These are phyloP conservation scores for Coniella lustricola DNA, from an alignment of 2,329 filamentous ascomycete species.

Conservation along the genomic window DNA sequence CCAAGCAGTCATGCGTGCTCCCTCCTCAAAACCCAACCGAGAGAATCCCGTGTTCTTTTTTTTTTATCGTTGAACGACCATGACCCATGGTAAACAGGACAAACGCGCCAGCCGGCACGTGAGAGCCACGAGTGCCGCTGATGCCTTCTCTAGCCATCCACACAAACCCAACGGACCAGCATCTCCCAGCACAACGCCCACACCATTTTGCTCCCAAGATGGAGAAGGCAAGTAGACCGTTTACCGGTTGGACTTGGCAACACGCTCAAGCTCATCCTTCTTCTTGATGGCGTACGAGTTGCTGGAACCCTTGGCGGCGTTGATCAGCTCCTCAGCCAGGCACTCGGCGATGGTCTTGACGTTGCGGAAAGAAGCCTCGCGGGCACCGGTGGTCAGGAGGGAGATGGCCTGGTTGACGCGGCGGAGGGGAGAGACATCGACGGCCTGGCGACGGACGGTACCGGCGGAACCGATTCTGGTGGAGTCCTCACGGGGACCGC, in stretches of 20 bases:
- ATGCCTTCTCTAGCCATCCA: slow-evolving; percentile 11
- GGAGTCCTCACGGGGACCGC: slow-evolving; percentile 98
- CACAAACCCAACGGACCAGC: slow-evolving; percentile 25
- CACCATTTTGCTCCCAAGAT: slow-evolving; percentile 6
- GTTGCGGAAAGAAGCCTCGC: slow-evolving; percentile 99
- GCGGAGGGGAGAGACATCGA: slow-evolving; percentile 99
- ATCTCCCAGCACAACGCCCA: slow-evolving; percentile 20
- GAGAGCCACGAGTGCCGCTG: slow-evolving; percentile 7
- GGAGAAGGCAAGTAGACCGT: slow-evolving; percentile 28
- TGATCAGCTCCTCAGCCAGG: slow-evolving; percentile 99
- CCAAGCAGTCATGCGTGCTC: slow-evolving; percentile 7
- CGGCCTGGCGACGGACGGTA: slow-evolving; percentile 99
- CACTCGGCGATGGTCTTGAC: slow-evolving; percentile 99
- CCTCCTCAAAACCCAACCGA: slow-evolving; percentile 18
- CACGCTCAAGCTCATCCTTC: slow-evolving; percentile 99
- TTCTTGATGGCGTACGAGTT: slow-evolving; percentile 99
- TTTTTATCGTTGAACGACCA: slow-evolving; percentile 11
- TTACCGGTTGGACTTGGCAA: slow-evolving; percentile 99
- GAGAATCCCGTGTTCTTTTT: slow-evolving; percentile 16
- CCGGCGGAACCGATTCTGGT: slow-evolving; percentile 99
- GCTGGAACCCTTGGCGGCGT: slow-evolving; percentile 99
- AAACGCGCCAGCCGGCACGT: slow-evolving; percentile 6
- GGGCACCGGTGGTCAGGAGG: slow-evolving; percentile 96
- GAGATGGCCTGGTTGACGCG: slow-evolving; percentile 99
- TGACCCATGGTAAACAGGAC: slow-evolving; percentile 13